Percentiles rank a stretch among this genome's conserved stretches.
These are phyloP conservation scores for Mycosphaerella sp. DNA, from an alignment of 2,329 filamentous ascomycete genomes.

Conservation along the genomic window DNA sequence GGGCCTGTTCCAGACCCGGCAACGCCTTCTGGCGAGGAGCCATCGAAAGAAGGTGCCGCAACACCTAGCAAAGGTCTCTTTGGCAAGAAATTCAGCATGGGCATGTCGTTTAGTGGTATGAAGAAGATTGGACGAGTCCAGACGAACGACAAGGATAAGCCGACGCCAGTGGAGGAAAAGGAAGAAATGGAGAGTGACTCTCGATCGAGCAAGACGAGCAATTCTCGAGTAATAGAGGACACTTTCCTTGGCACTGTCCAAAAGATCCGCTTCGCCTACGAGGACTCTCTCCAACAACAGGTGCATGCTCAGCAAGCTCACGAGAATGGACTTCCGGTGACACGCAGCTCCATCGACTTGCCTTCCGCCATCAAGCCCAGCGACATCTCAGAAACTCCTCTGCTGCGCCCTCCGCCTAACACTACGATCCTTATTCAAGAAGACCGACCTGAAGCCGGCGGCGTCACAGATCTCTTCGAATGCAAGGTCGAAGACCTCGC, in stretches of 20 bases:
- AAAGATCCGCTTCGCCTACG: conserved; percentile 66
- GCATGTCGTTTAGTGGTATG: conserved; percentile 59
- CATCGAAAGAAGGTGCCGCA: conserved; percentile 45
- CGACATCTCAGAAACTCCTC: conserved; percentile 66
- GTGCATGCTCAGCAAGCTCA: conserved; percentile 28
- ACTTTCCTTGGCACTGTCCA: conserved; percentile 67
- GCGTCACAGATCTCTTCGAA: conserved; percentile 78
- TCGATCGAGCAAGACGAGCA: conserved; percentile 48
- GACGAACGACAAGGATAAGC: conserved; percentile 62
- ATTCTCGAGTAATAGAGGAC: conserved; percentile 69
- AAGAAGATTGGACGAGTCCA: conserved; percentile 74
- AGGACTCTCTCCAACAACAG: conserved; percentile 55
- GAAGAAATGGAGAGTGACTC: conserved; percentile 51
- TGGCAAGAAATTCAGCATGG: conserved; percentile 77
- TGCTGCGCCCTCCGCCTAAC: conserved; percentile 63
- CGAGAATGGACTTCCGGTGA: conserved; percentile 32
- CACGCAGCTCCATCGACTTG: conserved; percentile 39
- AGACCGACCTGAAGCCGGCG: conserved; percentile 56
- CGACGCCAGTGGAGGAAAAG: conserved; percentile 69
- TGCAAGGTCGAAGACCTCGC: conserved; percentile 77
- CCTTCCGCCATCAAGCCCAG: conserved; percentile 63
- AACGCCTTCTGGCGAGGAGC: conserved; percentile 44
- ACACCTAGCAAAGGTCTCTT: conserved; percentile 53
- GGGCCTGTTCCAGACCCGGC: conserved; percentile 33
- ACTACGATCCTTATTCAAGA: conserved; percentile 61